Evolutionary conservation across 495 filamentous ascomycete genomes (phyloP), one percentile per base, ranked within the genome.

Genomic region (Cercophora sp.): DNA sequence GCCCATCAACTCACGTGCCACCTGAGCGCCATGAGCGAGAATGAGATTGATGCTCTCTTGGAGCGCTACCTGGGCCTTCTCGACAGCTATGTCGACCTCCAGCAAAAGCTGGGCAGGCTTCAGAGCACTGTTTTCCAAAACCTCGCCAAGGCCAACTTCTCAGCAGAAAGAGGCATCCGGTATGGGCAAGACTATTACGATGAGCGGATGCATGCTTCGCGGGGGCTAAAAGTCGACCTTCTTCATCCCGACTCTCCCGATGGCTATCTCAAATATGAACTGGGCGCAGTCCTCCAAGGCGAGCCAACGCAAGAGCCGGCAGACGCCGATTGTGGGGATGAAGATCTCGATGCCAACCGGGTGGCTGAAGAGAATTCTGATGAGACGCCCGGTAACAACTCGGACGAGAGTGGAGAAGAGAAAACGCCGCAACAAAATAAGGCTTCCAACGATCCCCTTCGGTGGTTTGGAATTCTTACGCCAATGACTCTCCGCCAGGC

Each of bases 131-230:
- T 76, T 26, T 72, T 70, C 57, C 75, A 75, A 20, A 56, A 69
- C 67, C 76, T 91, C 16, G 82, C 87, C 20, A 80, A 84, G 48
- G 86, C 87, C 37, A 89, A 89, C 65, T 89, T 86, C 67, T 72
- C 77, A 16, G 83, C 81, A 39, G 72, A 80, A 36, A 77, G 82
- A 9, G 83, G 83, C 8, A 62, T 80, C 44, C 70, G 55, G 41
- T 88, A 85, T 64, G 85, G 85, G 19, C 71, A 71, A 43, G 85
- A 87, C 52, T 79, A 79, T 63, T 91, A 86, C 62, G 85, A 89
- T 66, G 79, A 79, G 55, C 74, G 85, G 44, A 89, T 88, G 85
- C 81, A 85, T 54, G 84, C 86, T 1, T 59, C 65, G 39, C 72
- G 74, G 61, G 66, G 55, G 52, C 36, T 77, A 9, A 26, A 16